These are phyloP conservation scores for Chalciporus sphaerocephalus DNA, from an alignment of 768 basidiomycete species.

Conservation along the genomic window DNA sequence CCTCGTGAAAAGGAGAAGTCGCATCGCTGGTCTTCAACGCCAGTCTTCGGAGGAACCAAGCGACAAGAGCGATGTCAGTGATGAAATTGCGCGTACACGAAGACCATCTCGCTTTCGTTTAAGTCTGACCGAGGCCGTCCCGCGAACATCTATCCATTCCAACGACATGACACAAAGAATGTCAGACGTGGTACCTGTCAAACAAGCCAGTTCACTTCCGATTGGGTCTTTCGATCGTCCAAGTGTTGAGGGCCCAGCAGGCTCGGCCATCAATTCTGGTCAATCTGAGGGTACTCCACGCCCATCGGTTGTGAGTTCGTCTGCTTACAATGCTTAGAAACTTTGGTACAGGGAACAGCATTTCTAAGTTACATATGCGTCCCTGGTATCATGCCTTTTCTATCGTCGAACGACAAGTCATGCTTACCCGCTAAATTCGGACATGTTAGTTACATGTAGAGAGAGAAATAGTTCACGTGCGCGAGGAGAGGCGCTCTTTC, in stretches of 20 bases:
- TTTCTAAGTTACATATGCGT: slow-evolving; percentile 4
- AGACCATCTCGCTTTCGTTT: slow-evolving; percentile 4
- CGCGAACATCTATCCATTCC: slow-evolving; percentile 1
- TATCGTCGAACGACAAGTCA: slow-evolving; percentile 8
- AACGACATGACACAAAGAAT: not conserved
- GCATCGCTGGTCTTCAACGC: slow-evolving; percentile 19
- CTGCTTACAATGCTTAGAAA: slow-evolving; percentile 16
- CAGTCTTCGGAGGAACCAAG: slow-evolving; percentile 29
- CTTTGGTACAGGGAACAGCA: slow-evolving; percentile 9
- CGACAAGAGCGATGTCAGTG: slow-evolving; percentile 25
- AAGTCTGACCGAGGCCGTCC: not conserved
- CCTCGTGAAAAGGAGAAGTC: slow-evolving; percentile 27
- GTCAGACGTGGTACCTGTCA: slow-evolving; percentile 4
- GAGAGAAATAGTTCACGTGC: slow-evolving; percentile 4
- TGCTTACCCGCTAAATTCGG: slow-evolving; percentile 21
- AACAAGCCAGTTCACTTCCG: slow-evolving; percentile 10
- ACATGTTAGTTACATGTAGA: slow-evolving; percentile 21
- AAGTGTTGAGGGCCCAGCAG: slow-evolving; percentile 1
- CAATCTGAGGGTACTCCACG: slow-evolving; percentile 11
- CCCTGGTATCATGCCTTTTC: slow-evolving; percentile 9
- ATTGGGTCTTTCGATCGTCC: slow-evolving; percentile 7
- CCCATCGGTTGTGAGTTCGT: slow-evolving; percentile 25
- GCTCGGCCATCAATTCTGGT: not conserved
- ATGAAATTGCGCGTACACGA: slow-evolving; percentile 12
- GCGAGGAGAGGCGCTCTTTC: slow-evolving; percentile 9